These are phyloP conservation scores for Pseudogymnoascus destructans DNA, from an alignment of 2,329 filamentous ascomycete genomes.

Conservation along the genomic window DNA sequence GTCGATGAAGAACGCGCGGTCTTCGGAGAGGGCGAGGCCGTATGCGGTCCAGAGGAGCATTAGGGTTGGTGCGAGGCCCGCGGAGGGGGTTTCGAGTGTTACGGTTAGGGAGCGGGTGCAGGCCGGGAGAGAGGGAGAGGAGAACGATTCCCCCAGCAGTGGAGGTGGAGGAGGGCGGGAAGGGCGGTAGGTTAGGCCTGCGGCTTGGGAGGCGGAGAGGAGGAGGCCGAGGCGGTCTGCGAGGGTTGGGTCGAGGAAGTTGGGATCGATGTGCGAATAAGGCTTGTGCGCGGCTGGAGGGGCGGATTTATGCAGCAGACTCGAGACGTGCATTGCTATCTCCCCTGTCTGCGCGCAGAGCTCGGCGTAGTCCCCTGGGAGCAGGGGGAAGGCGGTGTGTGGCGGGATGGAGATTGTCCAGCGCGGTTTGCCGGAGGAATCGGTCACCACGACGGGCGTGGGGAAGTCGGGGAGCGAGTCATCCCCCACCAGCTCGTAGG, in stretches of 20 bases:
- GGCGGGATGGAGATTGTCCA: slow-evolving; percentile 76
- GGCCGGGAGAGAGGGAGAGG: neutral
- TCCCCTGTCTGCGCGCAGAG: slow-evolving; percentile 57
- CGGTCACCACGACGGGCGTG: slow-evolving; percentile 57
- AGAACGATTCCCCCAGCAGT: neutral
- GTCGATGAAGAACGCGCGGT: slow-evolving; percentile 69
- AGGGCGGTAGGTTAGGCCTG: slow-evolving; percentile 8
- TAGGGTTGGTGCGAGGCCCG: slow-evolving; percentile 63
- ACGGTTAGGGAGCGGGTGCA: slow-evolving; percentile 51
- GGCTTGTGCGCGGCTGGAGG: slow-evolving; percentile 32
- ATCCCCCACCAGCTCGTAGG: slow-evolving; percentile 55
- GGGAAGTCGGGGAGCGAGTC: slow-evolving; percentile 57
- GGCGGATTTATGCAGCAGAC: slow-evolving; percentile 33
- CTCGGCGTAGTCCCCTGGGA: slow-evolving; percentile 50
- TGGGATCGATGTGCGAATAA: slow-evolving; percentile 50
- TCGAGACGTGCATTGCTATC: slow-evolving; percentile 44
- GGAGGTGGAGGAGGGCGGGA: slow-evolving; percentile 11
- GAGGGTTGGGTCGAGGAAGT: slow-evolving; percentile 63
- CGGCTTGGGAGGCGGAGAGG: neutral
- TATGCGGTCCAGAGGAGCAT: slow-evolving; percentile 78
- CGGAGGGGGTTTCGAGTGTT: slow-evolving; percentile 59
- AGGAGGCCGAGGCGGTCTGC: slow-evolving; percentile 54
- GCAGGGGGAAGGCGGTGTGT: slow-evolving; percentile 51
- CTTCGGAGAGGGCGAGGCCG: slow-evolving; percentile 61
- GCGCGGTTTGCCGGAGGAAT: slow-evolving; percentile 48